phyloP scores from a whole-genome alignment of 495 filamentous ascomycete species.

The Articulospora tetracladia region DNA sequence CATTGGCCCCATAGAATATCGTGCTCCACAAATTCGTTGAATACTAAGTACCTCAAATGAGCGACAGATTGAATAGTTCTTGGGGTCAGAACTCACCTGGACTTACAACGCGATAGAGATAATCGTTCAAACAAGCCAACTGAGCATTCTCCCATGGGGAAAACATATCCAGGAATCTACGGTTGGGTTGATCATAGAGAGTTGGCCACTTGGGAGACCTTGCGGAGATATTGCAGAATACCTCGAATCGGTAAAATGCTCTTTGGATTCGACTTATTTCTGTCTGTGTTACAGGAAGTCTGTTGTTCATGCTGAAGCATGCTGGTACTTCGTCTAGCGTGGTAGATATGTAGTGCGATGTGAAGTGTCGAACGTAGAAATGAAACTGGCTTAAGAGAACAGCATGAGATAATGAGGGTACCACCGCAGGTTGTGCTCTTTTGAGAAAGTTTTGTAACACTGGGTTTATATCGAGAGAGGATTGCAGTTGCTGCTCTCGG shows the following conservation, averaged over 20 bases:
- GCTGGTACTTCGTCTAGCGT: not conserved
- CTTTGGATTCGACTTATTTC: conserved; percentile 13
- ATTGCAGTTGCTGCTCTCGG: not conserved
- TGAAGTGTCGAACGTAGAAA: conserved; percentile 2
- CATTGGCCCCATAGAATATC: conserved; percentile 11
- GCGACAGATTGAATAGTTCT: too few relatives aligned
- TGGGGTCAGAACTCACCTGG: conserved; percentile 6
- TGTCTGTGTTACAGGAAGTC: not conserved
- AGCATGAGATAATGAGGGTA: not conserved
- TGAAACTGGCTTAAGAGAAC: not conserved
- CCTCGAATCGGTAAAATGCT: conserved; percentile 17
- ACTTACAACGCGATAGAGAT: not conserved
- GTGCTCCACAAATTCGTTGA: conserved; percentile 18
- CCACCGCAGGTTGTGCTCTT: not conserved
- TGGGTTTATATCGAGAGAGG: too few relatives aligned
- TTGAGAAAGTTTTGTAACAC: not conserved
- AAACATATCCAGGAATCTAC: too few relatives aligned
- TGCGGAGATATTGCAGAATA: conserved; percentile 11
- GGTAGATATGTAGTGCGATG: not conserved
- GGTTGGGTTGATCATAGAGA: too few relatives aligned
- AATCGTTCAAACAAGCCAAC: conserved; percentile 7
- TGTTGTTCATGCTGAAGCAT: too few relatives aligned
- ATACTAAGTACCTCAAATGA: conserved; percentile 9
- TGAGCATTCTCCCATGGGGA: conserved; percentile 11
- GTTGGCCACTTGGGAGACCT: not conserved